Base-by-base conservation (phyloP, 768 basidiomycete genomes). In the Termitomyces sp. region DNA sequence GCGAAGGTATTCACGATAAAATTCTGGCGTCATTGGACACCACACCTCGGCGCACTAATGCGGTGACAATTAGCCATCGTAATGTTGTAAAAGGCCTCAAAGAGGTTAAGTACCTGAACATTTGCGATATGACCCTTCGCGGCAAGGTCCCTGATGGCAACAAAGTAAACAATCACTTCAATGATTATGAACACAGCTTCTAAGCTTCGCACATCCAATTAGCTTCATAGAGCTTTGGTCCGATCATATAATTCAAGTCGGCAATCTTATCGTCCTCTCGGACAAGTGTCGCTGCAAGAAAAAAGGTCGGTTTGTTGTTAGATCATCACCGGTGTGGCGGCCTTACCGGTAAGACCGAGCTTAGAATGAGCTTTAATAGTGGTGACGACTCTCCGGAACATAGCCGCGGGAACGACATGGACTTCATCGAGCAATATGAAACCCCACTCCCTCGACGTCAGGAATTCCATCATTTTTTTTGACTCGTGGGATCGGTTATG, bases 11-110 rank as follows among this genome's bases (percentile, higher is more conserved):
- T 99, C 95, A 63, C 93, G 87, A 72, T 98, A 99, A 72, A 99
- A 99, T 71, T 98, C 95, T 5, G 97, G 96, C 20, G 97, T 96
- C 97, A 99, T 98, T 18, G 93, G 93, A 70, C 97, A 99, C 97
- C 97, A 99, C 8, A 99, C 97, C 74, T 99, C 97, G 16, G 97
- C 97, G 70, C 97, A 99, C 93, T 98, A 66, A 23, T 60, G 23
- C 51, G 54, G 44, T 51, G 56, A 55, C 46, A 59, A 64, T 51
- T 14, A 58, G 56, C 59, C 43, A 32, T 59, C 32, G 10, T 5
- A 23, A 48, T 49, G 47, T 41, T 41, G 50, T 56, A 14, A 36
- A 30, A 18, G 36, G 36, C 59, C 13, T 14, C 30, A 7, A 44
- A 23, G 38, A 26, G 47, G 35, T 55, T 49, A 50, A 58, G 66